phyloP scores from a whole-genome alignment of 805 yeast genomes.

The Brettanomyces nanus region DNA sequence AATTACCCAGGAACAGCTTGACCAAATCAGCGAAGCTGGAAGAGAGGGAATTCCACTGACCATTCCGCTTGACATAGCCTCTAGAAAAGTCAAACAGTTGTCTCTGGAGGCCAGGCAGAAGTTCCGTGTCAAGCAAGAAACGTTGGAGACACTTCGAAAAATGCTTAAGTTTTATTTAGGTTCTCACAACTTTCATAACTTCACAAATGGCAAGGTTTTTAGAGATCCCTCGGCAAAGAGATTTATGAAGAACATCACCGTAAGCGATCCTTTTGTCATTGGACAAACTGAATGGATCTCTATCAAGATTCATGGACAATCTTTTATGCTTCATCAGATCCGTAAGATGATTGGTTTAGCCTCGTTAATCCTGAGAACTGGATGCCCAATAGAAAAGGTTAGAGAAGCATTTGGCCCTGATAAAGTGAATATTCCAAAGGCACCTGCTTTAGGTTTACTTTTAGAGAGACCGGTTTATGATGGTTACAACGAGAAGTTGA shows the following conservation, averaged over 20 bases:
- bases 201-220: constrained; percentile 44
- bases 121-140: constrained; percentile 56
- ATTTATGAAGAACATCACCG: constrained; percentile 70
- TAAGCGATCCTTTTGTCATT: constrained; percentile 83
- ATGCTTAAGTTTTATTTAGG: constrained; percentile 74
- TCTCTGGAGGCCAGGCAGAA: constrained; percentile 63
- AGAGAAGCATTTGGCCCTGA: constrained; percentile 65
- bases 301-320: constrained; percentile 94
- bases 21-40: constrained; percentile 28
- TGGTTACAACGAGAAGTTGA: constrained; percentile 64
- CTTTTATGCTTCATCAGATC: constrained; percentile 96
- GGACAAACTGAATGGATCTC: constrained; percentile 95
- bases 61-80: constrained; percentile 26
- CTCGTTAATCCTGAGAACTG: constrained; percentile 73
- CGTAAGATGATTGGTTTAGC: constrained; percentile 98
- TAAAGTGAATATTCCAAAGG: constrained; percentile 88
- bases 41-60: constrained; percentile 29
- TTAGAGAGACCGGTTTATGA: constrained; percentile 91
- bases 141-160: constrained; percentile 54
- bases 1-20: constrained; percentile 31
- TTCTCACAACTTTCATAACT: constrained; percentile 70
- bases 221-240: constrained; percentile 82
- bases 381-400: constrained; percentile 73
- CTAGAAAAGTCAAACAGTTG: constrained; percentile 45
- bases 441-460: constrained; percentile 89